These are phyloP conservation scores for Hymenoscyphus scutula DNA, from an alignment of 2,329 filamentous ascomycete species.

Conservation along the genomic window DNA sequence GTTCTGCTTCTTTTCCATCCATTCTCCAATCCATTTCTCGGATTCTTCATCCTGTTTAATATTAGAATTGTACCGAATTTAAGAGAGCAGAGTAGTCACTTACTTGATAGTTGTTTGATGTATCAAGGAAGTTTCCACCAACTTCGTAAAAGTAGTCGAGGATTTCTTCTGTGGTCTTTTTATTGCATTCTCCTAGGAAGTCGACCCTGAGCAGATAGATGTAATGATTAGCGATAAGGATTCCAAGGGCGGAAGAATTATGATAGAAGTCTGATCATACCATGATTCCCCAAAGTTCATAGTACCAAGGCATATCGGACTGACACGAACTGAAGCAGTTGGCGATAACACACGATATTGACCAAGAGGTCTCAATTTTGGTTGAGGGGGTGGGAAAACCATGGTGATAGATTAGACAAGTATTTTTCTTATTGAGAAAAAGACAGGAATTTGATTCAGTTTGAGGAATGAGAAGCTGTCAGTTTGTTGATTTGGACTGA, in stretches of 20 bases:
- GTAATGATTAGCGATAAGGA: background rate
- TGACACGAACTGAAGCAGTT: slow-evolving; percentile 63
- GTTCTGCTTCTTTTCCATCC: slow-evolving; percentile 63
- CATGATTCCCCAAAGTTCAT: slow-evolving; percentile 64
- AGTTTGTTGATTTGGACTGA: background rate
- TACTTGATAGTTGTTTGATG: slow-evolving; percentile 61
- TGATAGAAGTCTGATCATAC: slow-evolving; percentile 24
- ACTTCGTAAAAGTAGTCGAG: slow-evolving; percentile 55
- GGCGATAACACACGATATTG: slow-evolving; percentile 66
- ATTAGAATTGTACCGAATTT: slow-evolving; percentile 38
- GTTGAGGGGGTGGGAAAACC: slow-evolving; percentile 22
- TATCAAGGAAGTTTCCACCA: slow-evolving; percentile 70
- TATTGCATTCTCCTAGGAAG: slow-evolving; percentile 63
- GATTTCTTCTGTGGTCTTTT: slow-evolving; percentile 54
- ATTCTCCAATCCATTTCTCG: slow-evolving; percentile 67
- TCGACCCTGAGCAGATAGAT: slow-evolving; percentile 41
- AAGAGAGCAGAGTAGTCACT: background rate
- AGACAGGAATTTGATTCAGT: background rate
- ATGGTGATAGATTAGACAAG: slow-evolving; percentile 14
- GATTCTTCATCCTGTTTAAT: slow-evolving; percentile 55
- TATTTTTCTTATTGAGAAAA: background rate
- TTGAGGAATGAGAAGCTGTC: background rate
- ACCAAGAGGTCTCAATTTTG: slow-evolving; percentile 57
- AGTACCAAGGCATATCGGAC: slow-evolving; percentile 61
- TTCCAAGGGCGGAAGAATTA: slow-evolving; percentile 8